These are phyloP conservation scores for Hibiscus tridactylites DNA, from an alignment of 345 rosid species.

Conservation along the genomic window DNA sequence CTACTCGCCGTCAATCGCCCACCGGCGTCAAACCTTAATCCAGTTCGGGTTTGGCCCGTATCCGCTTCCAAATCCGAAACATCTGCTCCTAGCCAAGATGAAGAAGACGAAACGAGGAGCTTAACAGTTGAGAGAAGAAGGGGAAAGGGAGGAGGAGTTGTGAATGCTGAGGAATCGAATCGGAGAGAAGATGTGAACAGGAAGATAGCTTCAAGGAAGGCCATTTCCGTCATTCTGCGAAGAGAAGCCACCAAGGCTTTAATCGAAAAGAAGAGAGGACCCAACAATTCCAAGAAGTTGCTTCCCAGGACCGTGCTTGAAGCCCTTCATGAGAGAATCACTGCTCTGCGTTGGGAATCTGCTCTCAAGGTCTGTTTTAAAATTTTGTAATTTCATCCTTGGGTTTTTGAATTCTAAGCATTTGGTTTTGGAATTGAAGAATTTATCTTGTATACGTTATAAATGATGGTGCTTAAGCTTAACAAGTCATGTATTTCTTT, in stretches of 20 bases:
- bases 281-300: conserved; percentile 55
- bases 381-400: not conserved
- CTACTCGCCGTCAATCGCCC: conserved; percentile 24
- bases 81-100: not conserved
- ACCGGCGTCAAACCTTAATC: not conserved
- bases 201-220: conserved; percentile 77
- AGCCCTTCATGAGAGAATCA: conserved; percentile 75
- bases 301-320: conserved; percentile 81
- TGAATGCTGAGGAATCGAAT: conserved; percentile 31
- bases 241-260: conserved; percentile 74
- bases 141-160: conserved; percentile 21
- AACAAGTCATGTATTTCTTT: no score
- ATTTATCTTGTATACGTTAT: no score
- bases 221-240: conserved; percentile 59
- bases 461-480: no score
- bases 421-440: no score
- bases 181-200: conserved; percentile 45
- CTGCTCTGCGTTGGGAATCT: conserved; percentile 87
- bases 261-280: conserved; percentile 75
- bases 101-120: not conserved
- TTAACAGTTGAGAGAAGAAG: conserved; percentile 12
- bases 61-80: conserved; percentile 14
- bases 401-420: no score
- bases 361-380: conserved; percentile 55
- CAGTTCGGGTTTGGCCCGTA: conserved; percentile 3